Evolutionary conservation across 1,139 yeast species (phyloP), one percentile per base, ranked within the genome.

Genomic region (Debaryomyces sp.): DNA sequence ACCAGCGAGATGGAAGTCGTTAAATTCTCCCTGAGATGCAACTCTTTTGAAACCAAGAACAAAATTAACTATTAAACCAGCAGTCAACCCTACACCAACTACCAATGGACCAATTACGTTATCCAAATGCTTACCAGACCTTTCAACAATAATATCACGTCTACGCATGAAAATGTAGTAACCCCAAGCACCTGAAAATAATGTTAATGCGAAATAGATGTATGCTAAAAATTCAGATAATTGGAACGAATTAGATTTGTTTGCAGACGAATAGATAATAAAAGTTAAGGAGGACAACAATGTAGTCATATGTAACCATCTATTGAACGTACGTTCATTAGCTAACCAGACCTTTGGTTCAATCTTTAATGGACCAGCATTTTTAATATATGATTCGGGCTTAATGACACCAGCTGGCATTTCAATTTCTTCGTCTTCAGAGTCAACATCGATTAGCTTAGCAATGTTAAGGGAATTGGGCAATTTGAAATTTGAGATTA

Each of bases 311-410:
- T 88, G 94, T 55, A 94, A 77, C 99, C 99, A 94, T 68, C 96
- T 83, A 75, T 89, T 87, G 71, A 92, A 92, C 2, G 99, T 94
- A 69, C 99, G 87, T 72, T 94, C 99, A 64, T 94, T 94, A 30
- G 99, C 99, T 54, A 94, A 77, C 98, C 99, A 94, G 34, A 94
- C 99, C 67, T 94, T 94, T 30, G 98, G 96, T 73, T 94, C 99
- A 49, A 94, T 91, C 67, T 88, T 91, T 50, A 91, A 81, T 2
- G 97, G 95, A 6, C 97, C 97, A 33, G 94, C 85, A 64, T 91
- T 91, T 63, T 92, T 89, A 60, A 94, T 78, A 70, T 88, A 82
- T 44, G 78, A 73, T 10, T 80, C 83, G 45, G 99, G 99, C 63
- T 86, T 88, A 44, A 78, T 75, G 15, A 94, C 98, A 22, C 98